Conservation (phyloP, 2,329 filamentous ascomycete species). For the Coniochaeta ligniaria region DNA sequence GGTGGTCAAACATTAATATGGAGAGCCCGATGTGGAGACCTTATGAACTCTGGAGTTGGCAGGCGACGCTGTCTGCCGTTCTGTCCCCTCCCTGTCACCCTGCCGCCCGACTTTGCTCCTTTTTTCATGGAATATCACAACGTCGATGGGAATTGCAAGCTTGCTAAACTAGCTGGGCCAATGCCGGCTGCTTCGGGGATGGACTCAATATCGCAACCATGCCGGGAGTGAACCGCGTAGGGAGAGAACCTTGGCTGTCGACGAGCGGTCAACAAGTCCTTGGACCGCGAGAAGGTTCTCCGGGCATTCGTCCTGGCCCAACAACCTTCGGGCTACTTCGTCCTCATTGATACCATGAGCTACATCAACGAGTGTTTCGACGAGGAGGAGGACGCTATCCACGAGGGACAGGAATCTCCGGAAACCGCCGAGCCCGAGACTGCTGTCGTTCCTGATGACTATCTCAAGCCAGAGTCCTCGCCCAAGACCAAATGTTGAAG, state of each 20-base stretch:
- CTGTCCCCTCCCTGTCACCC: too few species aligned
- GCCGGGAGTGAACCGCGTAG: too few species aligned
- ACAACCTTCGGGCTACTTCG: slow-evolving; percentile 95
- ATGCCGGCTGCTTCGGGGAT: too few species aligned
- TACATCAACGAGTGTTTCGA: slow-evolving; percentile 84
- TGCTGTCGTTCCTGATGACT: background rate
- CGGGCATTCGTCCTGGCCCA: slow-evolving; percentile 97
- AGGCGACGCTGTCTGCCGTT: too few species aligned
- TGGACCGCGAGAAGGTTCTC: slow-evolving; percentile 89
- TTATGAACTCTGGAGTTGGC: too few species aligned
- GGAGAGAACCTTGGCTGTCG: slow-evolving; percentile 93
- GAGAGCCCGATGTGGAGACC: too few species aligned
- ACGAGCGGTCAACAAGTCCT: slow-evolving; percentile 90
- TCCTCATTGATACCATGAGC: slow-evolving; percentile 95
- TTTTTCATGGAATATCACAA: too few species aligned
- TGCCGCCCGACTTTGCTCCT: too few species aligned
- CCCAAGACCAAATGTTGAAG: slow-evolving; percentile 16
- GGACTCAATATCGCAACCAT: too few species aligned
- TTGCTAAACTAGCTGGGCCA: too few species aligned
- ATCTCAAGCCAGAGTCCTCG: background rate
- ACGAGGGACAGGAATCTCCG: background rate
- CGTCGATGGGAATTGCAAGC: too few species aligned
- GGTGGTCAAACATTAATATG: too few species aligned
- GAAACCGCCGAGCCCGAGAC: slow-evolving; percentile 7
- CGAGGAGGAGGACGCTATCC: slow-evolving; percentile 50